These are phyloP conservation scores for Pythium coloratum DNA, from an alignment of 352 stramenopile species.

Conservation along the genomic window DNA sequence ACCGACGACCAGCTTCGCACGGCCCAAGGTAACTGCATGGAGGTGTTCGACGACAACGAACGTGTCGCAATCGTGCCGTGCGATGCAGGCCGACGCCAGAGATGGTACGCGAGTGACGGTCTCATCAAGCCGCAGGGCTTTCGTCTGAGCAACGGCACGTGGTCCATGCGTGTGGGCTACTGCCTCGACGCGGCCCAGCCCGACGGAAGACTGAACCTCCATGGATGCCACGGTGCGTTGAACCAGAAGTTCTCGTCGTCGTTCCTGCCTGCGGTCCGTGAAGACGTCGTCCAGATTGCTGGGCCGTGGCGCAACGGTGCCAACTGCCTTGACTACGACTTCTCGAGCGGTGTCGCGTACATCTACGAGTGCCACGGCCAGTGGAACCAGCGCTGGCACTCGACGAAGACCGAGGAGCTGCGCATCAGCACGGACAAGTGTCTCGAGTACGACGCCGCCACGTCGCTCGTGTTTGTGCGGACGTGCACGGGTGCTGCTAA, in stretches of 20 bases:
- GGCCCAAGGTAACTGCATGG: conserved; percentile 1
- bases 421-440: not conserved
- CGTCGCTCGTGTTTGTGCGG: not conserved
- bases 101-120: conserved; percentile 3
- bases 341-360: not conserved
- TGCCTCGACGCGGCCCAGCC: conserved; percentile 4
- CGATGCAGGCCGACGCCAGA: conserved; percentile 2
- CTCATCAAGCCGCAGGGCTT: conserved; percentile 16
- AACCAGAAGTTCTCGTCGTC: conserved; percentile 12
- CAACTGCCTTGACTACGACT: conserved; percentile 10
- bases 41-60: conserved; percentile 7
- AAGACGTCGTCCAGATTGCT: not conserved
- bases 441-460: conserved; percentile 4
- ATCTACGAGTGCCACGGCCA: conserved; percentile 7
- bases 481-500: not conserved
- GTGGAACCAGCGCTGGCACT: conserved; percentile 5
- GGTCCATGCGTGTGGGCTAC: conserved; percentile 3
- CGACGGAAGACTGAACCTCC: not conserved
- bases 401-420: not conserved
- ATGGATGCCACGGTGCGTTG: not conserved
- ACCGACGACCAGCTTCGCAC: not conserved
- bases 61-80: conserved; percentile 3
- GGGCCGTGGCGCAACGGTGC: not conserved
- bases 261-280: not conserved
- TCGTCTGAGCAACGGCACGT: not conserved